Evolutionary conservation across 2,329 filamentous ascomycete genomes (phyloP).

Genomic region (Aureobasidium sp.): DNA sequence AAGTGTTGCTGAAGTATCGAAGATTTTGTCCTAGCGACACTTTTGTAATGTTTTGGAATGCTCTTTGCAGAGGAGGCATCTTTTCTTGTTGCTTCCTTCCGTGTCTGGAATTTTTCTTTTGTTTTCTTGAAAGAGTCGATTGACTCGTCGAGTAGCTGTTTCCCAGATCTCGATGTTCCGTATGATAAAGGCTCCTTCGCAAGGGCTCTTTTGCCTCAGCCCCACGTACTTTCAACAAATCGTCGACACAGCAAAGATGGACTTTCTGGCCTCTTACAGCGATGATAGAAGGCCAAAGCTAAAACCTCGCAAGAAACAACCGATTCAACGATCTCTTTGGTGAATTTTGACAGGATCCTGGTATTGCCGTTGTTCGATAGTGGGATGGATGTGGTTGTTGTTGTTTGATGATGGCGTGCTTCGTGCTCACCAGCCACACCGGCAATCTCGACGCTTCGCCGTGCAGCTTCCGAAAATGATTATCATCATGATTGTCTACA

Average conservation of each 20-base stretch:
- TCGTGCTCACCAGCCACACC: constrained; percentile 1
- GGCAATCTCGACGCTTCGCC: neutral
- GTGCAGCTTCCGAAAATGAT: constrained; percentile 1
- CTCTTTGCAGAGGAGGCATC: neutral
- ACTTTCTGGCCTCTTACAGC: neutral
- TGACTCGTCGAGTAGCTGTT: neutral
- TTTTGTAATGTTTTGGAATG: neutral
- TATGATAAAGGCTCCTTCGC: neutral
- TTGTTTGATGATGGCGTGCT: neutral
- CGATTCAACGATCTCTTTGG: neutral
- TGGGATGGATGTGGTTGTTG: neutral
- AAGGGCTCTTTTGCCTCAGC: neutral
- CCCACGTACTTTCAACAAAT: no score
- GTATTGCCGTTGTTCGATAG: neutral
- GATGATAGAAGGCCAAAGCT: neutral
- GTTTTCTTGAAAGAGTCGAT: no score
- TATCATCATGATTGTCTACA: neutral
- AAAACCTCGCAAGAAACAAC: neutral
- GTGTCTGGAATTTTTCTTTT: no score
- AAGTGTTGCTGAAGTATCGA: constrained; percentile 38
- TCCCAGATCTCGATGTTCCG: neutral
- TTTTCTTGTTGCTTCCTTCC: neutral
- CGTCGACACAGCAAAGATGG: neutral
- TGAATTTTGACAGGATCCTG: neutral
- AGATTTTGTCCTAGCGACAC: neutral